Evolutionary conservation across 192 early-diverging fungal genomes (phyloP).

Genomic region (Coemansia sp.): DNA sequence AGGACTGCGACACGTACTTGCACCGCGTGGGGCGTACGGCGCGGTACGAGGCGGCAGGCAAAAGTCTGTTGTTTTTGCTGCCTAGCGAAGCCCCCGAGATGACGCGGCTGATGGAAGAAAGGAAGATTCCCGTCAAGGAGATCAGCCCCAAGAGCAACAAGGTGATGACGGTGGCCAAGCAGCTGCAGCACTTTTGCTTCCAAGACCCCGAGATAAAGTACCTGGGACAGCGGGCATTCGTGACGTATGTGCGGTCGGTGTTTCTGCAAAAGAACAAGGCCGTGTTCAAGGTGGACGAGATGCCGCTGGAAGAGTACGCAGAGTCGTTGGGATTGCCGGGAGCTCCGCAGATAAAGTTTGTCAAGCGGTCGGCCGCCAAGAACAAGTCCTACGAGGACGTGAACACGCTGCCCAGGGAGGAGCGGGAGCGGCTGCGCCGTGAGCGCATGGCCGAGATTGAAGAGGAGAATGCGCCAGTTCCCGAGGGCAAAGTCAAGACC

Average conservation of each 20-base stretch:
- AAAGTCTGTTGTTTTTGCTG: slow-evolving; percentile 81
- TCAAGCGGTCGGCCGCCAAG: slow-evolving; percentile 61
- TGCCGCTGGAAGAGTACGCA: slow-evolving; percentile 88
- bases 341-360: slow-evolving; percentile 91
- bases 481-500: slow-evolving; percentile 53
- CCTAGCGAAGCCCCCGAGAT: slow-evolving; percentile 87
- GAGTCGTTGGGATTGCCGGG: slow-evolving; percentile 90
- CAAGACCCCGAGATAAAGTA: slow-evolving; percentile 95
- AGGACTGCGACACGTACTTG: slow-evolving; percentile 94
- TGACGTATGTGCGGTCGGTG: slow-evolving; percentile 91
- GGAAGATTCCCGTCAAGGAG: slow-evolving; percentile 84
- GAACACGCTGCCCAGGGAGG: slow-evolving; percentile 47
- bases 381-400: slow-evolving; percentile 65
- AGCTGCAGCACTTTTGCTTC: slow-evolving; percentile 89
- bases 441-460: slow-evolving; percentile 26
- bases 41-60: slow-evolving; percentile 84
- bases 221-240: slow-evolving; percentile 93
- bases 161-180: slow-evolving; percentile 71
- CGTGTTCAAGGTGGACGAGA: slow-evolving; percentile 80
- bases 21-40: slow-evolving; percentile 98
- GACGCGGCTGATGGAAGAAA: slow-evolving; percentile 64
- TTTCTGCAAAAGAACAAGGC: slow-evolving; percentile 88
- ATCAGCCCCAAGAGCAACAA: slow-evolving; percentile 86
- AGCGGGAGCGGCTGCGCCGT: slow-evolving; percentile 26
- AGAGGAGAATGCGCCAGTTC: slow-evolving; percentile 17